Evolutionary conservation across 2,329 filamentous ascomycete species (phyloP), one percentile per base, ranked within the genome.

Genomic region (Geoglossum cookeanum): DNA sequence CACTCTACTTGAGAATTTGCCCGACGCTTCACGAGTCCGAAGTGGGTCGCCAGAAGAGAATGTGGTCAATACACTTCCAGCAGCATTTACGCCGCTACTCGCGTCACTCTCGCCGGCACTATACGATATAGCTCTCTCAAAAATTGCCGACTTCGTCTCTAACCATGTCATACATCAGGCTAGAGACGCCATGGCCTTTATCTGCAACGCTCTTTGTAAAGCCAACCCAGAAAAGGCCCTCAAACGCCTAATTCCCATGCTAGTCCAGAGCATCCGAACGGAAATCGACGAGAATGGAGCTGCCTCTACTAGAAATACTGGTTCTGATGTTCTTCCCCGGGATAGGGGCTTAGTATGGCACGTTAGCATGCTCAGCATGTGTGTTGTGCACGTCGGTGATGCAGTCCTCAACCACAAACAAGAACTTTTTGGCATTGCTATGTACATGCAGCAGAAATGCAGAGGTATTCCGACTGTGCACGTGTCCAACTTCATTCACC

Each of bases 251-350:
- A 78, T 98, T 35, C 92, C 92, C 0, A 88, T 95, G 74, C 76
- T 97, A 56, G 85, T 94, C 55, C 79, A 87, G 67, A 90, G 87
- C 58, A 98, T 98, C 62, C 86, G 90, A 60, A 94, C 88, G 60
- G 92, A 98, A 69, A 98, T 98, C 62, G 90, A 95, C 65, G 87
- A 91, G 68, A 98, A 97, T 67, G 87, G 91, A 55, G 92, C 92
- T 22, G 94, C 91, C 1, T 97, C 91, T 1, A 94, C 94, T 58
- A 80, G 92, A 64, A 97, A 89, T 58, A 94, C 87, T 57, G 92
- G 92, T 22, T 87, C 86, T 0, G 92, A 98, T 68, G 89, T 97
- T 48, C 76, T 98, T 17, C 92, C 92, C 7, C 81, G 92, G 62
- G 92, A 98, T 68, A 79, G 92, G 57, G 92, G 87, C 3, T 74